Percentiles rank a stretch among this genome's conserved stretches.
Evolutionary conservation across 306 rosid species (phyloP).

Genomic region (Prunus mira): DNA sequence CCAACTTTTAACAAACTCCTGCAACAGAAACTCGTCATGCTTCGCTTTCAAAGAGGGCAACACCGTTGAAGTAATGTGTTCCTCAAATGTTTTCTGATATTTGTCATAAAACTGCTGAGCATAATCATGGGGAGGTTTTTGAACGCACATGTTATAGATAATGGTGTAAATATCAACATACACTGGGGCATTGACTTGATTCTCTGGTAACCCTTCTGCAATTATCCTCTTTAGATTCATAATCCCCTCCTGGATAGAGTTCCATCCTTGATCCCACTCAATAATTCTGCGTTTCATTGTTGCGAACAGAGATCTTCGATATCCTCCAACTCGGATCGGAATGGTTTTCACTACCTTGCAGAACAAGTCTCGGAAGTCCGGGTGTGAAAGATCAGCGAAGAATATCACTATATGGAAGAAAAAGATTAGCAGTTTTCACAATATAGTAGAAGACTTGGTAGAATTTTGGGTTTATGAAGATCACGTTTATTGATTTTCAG

Average conservation of each 20-base stretch:
- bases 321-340: slow-evolving; percentile 8
- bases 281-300: neutral
- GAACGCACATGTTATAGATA: slow-evolving; percentile 46
- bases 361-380: neutral
- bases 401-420: too few relatives aligned
- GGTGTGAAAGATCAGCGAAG: too few relatives aligned
- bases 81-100: slow-evolving; percentile 26
- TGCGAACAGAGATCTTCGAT: neutral
- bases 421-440: too few relatives aligned
- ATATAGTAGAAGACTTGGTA: too few relatives aligned
- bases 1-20: slow-evolving; percentile 61
- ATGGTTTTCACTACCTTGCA: slow-evolving; percentile 49
- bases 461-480: too few relatives aligned
- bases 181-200: neutral
- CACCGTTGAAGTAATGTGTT: slow-evolving; percentile 36
- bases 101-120: slow-evolving; percentile 43
- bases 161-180: slow-evolving; percentile 14
- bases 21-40: slow-evolving; percentile 53
- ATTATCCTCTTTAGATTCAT: slow-evolving; percentile 21
- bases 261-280: slow-evolving; percentile 3
- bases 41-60: slow-evolving; percentile 47
- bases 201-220: neutral
- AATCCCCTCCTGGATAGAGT: slow-evolving; percentile 15
- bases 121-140: slow-evolving; percentile 33
- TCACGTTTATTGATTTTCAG: too few relatives aligned